Conservation (phyloP, 768 basidiomycete species). For the Ramaria sp. region DNA sequence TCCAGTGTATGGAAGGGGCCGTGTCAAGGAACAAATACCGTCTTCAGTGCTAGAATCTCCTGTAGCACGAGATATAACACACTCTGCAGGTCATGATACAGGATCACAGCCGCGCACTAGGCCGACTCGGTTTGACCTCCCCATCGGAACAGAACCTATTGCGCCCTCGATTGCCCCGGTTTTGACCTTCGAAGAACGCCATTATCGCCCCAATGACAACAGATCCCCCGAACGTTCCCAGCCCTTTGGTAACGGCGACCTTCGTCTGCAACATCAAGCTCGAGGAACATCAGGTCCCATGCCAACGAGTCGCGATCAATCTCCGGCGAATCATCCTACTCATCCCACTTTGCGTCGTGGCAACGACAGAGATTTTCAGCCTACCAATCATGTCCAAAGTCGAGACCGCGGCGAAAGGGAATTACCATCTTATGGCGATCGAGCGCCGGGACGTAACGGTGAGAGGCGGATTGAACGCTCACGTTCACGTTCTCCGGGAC, state of each 20-base stretch:
- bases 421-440: not conserved
- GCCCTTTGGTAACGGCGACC: not conserved
- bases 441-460: not conserved
- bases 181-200: slow-evolving; percentile 50
- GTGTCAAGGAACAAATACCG: slow-evolving; percentile 16
- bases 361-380: not conserved
- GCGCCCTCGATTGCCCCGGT: slow-evolving; percentile 11
- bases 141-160: slow-evolving; percentile 20
- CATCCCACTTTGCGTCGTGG: not conserved
- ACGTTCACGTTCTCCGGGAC: slow-evolving; percentile 7
- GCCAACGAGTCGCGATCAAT: not conserved
- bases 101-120: slow-evolving; percentile 9
- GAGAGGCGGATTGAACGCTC: slow-evolving; percentile 3
- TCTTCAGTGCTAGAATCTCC: slow-evolving; percentile 18
- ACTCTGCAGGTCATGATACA: slow-evolving; percentile 16
- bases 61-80: slow-evolving; percentile 15
- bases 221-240: slow-evolving; percentile 1
- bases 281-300: not conserved
- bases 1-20: not conserved
- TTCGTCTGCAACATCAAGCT: not conserved
- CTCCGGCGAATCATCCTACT: not conserved
- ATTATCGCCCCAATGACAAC: slow-evolving; percentile 44
- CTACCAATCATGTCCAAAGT: not conserved
- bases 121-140: slow-evolving; percentile 14
- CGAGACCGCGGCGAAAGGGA: not conserved